Evolutionary conservation across 2,329 filamentous ascomycete species (phyloP).

Genomic region (Claviceps paspali): DNA sequence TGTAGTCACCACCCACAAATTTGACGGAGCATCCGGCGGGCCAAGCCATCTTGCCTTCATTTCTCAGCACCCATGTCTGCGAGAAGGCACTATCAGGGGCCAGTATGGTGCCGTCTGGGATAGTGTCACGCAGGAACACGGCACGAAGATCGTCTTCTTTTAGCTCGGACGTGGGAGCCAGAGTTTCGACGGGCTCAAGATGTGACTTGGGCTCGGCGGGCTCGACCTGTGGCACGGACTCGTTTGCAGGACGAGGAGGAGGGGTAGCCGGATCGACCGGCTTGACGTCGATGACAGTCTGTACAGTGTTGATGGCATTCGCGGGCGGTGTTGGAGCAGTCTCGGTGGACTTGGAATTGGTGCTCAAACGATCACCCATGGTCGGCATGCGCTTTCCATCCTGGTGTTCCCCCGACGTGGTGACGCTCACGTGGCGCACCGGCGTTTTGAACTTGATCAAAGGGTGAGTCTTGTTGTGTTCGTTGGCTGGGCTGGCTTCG

Average conservation of each 20-base stretch:
- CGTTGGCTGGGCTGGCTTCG: slow-evolving; percentile 72
- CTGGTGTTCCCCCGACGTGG: slow-evolving; percentile 64
- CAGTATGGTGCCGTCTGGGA: slow-evolving; percentile 63
- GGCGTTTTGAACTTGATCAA: slow-evolving; percentile 94
- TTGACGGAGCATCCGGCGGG: slow-evolving; percentile 79
- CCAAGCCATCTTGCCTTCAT: slow-evolving; percentile 67
- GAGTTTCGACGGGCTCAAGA: slow-evolving; percentile 5
- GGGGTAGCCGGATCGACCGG: slow-evolving; percentile 32
- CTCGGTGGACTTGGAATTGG: slow-evolving; percentile 36
- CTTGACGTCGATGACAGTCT: slow-evolving; percentile 59
- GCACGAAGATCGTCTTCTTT: slow-evolving; percentile 24
- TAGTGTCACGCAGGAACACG: slow-evolving; percentile 62
- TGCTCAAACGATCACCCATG: slow-evolving; percentile 49
- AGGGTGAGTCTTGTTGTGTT: slow-evolving; percentile 90
- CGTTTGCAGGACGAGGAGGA: slow-evolving; percentile 1
- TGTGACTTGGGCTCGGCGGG: too few species aligned
- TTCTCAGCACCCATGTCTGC: slow-evolving; percentile 84
- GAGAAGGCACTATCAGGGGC: slow-evolving; percentile 59
- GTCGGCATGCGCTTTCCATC: slow-evolving; percentile 47
- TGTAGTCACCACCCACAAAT: slow-evolving; percentile 88
- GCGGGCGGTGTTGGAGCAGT: slow-evolving; percentile 25
- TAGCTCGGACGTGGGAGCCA: slow-evolving; percentile 8
- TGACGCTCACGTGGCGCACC: slow-evolving; percentile 75
- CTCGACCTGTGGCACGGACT: slow-evolving; percentile 3
- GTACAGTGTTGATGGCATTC: slow-evolving; percentile 37